Percentiles rank a stretch among this genome's conserved stretches.
phyloP scores from a whole-genome alignment of 768 basidiomycete species.

The Flagelloscypha sp. region DNA sequence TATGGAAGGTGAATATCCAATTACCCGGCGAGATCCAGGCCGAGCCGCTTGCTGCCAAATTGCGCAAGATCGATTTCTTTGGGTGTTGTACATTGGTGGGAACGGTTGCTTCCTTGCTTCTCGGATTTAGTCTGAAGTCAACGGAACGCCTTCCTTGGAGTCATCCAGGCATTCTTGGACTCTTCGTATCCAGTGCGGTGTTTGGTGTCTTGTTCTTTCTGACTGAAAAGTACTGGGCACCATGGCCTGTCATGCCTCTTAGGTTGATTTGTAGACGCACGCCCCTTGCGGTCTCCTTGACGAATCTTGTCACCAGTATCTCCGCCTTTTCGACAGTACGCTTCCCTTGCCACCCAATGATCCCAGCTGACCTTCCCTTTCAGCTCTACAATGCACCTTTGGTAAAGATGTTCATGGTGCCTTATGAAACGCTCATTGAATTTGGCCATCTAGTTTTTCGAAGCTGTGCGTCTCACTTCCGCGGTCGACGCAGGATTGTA shows the following conservation, averaged over 20 bases:
- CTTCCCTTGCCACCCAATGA: constrained; percentile 12
- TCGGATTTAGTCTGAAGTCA: constrained; percentile 41
- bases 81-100: too few species aligned
- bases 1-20: constrained; percentile 42
- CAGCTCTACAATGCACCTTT: constrained; percentile 60
- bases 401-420: too few species aligned
- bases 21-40: constrained; percentile 35
- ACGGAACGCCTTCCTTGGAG: constrained; percentile 46
- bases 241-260: constrained; percentile 65
- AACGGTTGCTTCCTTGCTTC: too few species aligned
- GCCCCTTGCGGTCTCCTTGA: constrained; percentile 45
- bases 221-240: constrained; percentile 48
- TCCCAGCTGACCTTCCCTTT: constrained; percentile 6
- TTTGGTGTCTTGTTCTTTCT: constrained; percentile 40
- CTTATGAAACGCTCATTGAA: too few species aligned
- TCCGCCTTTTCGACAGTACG: constrained; percentile 42
- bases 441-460: constrained; percentile 38
- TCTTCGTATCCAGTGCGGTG: constrained; percentile 36
- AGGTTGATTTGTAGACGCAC: constrained; percentile 44
- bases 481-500: constrained; percentile 53
- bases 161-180: constrained; percentile 43
- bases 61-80: constrained; percentile 57
- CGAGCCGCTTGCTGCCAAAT: constrained; percentile 31
- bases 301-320: constrained; percentile 45
- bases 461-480: constrained; percentile 44